Base-by-base conservation (phyloP, 208 protist species). In the Naegleria fowleri region DNA sequence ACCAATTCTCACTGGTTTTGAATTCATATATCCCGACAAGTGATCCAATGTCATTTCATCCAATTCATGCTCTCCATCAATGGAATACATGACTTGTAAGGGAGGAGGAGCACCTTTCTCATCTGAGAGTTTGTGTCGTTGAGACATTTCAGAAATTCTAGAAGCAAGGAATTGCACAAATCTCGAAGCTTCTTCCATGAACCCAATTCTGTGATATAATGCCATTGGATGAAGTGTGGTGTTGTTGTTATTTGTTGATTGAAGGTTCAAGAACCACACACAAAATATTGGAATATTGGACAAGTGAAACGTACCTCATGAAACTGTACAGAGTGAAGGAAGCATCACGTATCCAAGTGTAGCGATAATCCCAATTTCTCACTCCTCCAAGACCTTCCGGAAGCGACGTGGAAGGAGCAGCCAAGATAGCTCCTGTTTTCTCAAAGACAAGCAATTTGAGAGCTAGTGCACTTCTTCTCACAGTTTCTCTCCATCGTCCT, bases 361-460 rank as follows among this genome's bases (percentile, higher is more conserved):
- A 95, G 6, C 93, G 55, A 36, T 95, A 95, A 83, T 95, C 93
- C 93, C 93, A 95, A 84, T 94, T 94, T 38, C 93, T 51, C 1
- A 89, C 90, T 52, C 93, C 93, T 36, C 93, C 93, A 40, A 94
- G 4, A 19, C 79, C 88, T 90, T 94, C 93, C 0, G 93, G 93
- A 0, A 94, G n/a, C 22, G 90, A 93, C 25, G 91, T 93, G 2
- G 93, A 94, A 29, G 93, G 92, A 9, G 93, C 40, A 0, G 93
- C 93, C 9, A 94, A 43, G 33, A 94, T 94, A 0, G 93, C 93
- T 22, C 93, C 93, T 0, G 93, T 94, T 38, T 92, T 92, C 3
- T 75, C 90, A 43, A 93, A 95, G 13, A 93, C 94, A 9, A 95
- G 38, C 0, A 95, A 58, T n/a, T 95, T 95, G 11, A 95, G 83